These are phyloP conservation scores for Corylus avellana DNA, from an alignment of 306 rosid genomes.

Conservation along the genomic window DNA sequence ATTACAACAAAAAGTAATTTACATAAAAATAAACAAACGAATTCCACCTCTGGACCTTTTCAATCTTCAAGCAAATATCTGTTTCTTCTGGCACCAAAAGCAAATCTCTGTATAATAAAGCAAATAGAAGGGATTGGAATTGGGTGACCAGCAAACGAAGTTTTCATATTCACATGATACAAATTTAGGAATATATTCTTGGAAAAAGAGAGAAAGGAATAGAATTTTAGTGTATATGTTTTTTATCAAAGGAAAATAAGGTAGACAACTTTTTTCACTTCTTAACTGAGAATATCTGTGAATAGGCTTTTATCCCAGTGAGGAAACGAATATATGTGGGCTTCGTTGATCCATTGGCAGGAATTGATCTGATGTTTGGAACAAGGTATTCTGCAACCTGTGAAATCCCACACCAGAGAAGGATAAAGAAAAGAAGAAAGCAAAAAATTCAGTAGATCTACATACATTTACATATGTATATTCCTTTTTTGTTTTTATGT, in stretches of 20 bases:
- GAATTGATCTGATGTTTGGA: slow-evolving; percentile 78
- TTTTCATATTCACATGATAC: slow-evolving; percentile 1
- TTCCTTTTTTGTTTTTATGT: no score
- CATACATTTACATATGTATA: background rate
- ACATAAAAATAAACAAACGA: background rate
- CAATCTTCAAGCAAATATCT: slow-evolving; percentile 74
- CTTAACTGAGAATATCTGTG: slow-evolving; percentile 93
- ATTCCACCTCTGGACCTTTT: slow-evolving; percentile 4
- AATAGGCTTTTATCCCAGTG: slow-evolving; percentile 89
- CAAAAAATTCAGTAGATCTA: slow-evolving; percentile 4
- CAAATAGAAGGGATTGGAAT: slow-evolving; percentile 20
- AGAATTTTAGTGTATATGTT: background rate
- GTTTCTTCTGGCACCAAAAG: slow-evolving; percentile 97
- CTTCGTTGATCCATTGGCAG: slow-evolving; percentile 62
- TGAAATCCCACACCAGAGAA: slow-evolving; percentile 19
- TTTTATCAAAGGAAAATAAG: slow-evolving; percentile 10
- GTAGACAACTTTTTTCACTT: background rate
- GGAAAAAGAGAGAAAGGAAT: background rate
- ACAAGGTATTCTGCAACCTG: slow-evolving; percentile 89
- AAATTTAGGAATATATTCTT: background rate
- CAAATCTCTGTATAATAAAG: slow-evolving; percentile 62
- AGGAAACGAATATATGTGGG: slow-evolving; percentile 88
- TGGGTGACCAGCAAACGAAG: background rate
- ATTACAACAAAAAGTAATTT: background rate
- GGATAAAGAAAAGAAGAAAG: slow-evolving; percentile 7